These are phyloP conservation scores for Neurospora intermedia DNA, from an alignment of 495 filamentous ascomycete species.

Conservation along the genomic window DNA sequence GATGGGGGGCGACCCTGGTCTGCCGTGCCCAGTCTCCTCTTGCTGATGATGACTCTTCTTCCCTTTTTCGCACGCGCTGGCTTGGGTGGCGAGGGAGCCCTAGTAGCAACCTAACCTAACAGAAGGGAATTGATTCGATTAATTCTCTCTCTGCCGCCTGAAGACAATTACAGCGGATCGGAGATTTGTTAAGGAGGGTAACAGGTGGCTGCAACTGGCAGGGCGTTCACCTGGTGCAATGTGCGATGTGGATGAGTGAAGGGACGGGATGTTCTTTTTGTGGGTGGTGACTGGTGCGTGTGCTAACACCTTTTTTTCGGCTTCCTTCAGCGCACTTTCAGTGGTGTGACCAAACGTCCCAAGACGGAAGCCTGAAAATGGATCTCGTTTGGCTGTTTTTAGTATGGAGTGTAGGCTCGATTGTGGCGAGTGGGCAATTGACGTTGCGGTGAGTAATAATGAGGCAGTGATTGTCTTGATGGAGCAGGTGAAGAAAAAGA, in stretches of 20 bases:
- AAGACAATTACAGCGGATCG: not conserved
- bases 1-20: conserved; percentile 22
- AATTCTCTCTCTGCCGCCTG: conserved; percentile 20
- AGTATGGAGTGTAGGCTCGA: not conserved
- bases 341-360: conserved; percentile 21
- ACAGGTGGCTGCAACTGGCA: conserved; percentile 39
- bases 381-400: conserved; percentile 9
- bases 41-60: conserved; percentile 38
- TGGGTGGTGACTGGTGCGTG: not conserved
- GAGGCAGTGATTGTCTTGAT: not conserved
- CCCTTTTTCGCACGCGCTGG: conserved; percentile 29
- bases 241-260: not conserved
- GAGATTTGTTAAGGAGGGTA: conserved; percentile 9
- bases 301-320: not conserved
- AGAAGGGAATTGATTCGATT: not conserved
- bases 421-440: not conserved
- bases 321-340: not conserved
- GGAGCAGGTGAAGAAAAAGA: not conserved
- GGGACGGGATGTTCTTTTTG: not conserved
- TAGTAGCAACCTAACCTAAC: not conserved
- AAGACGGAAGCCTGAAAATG: conserved; percentile 30
- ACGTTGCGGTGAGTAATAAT: not conserved
- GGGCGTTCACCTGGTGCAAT: conserved; percentile 6
- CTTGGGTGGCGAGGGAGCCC: conserved; percentile 11
- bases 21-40: not conserved